phyloP scores from a whole-genome alignment of 768 basidiomycete species.

The Kwoniella botswanensis region DNA sequence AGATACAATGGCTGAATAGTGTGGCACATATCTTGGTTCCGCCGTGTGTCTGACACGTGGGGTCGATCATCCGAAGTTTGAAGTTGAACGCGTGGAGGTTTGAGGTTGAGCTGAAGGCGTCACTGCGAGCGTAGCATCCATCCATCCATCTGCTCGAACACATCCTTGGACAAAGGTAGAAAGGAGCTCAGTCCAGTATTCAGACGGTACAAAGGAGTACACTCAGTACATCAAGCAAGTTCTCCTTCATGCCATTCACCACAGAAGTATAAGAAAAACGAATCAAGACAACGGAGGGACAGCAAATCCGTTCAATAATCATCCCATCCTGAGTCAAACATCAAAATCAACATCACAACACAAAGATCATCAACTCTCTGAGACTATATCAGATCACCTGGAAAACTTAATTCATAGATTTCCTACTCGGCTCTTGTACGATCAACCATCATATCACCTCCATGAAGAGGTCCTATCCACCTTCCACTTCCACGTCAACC shows the following conservation, averaged over 20 bases:
- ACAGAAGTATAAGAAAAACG: background rate
- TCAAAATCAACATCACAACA: background rate
- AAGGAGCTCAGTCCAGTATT: background rate
- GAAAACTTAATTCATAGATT: too few species aligned
- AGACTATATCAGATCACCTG: background rate
- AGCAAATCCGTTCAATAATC: background rate
- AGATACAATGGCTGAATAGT: background rate
- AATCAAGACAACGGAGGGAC: background rate
- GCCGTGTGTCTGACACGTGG: conserved; percentile 9
- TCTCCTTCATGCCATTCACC: conserved; percentile 3
- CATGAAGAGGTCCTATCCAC: conserved; percentile 30
- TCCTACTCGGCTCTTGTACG: background rate
- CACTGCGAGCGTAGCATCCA: background rate
- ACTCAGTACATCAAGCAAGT: background rate
- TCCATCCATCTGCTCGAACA: background rate
- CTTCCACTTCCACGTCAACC: conserved; percentile 16
- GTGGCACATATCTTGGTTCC: conserved; percentile 18
- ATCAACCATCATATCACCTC: background rate
- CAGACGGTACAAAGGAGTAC: conserved; percentile 1
- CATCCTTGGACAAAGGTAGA: conserved; percentile 8
- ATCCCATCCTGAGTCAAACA: background rate
- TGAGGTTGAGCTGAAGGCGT: conserved; percentile 2
- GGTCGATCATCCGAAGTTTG: background rate
- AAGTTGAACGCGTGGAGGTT: conserved; percentile 10
- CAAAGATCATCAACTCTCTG: background rate